These are phyloP conservation scores for Nannochloropsis salina DNA, from an alignment of 108 stramenopile genomes.

Conservation along the genomic window DNA sequence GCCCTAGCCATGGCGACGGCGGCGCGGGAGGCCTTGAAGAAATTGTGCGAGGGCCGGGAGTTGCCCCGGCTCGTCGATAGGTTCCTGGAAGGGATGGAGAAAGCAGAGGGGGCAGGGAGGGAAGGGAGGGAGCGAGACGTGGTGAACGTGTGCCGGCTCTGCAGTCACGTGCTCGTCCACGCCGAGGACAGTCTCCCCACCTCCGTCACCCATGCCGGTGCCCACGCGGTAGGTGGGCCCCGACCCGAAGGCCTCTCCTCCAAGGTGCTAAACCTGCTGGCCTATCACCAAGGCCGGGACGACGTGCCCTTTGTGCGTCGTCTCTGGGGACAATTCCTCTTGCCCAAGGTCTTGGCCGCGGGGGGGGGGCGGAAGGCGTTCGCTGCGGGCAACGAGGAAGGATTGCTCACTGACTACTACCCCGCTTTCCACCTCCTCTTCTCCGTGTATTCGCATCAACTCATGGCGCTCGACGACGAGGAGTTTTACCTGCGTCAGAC, in stretches of 20 bases:
- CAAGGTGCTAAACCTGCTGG: conserved; percentile 9
- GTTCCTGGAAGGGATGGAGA: background rate
- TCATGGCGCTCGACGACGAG: conserved; percentile 44
- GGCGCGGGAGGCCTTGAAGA: background rate
- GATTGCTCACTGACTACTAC: background rate
- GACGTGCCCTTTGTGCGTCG: background rate
- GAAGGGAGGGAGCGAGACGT: background rate
- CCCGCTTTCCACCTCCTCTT: background rate
- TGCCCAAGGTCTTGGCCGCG: background rate
- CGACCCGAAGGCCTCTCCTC: background rate
- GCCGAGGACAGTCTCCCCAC: background rate
- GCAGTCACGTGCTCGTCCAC: background rate
- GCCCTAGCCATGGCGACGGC: background rate
- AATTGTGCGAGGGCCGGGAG: conserved; percentile 2
- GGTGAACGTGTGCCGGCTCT: background rate
- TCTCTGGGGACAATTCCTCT: background rate
- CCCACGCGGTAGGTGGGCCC: too few species aligned
- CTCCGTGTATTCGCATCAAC: conserved; percentile 27
- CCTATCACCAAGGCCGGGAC: background rate
- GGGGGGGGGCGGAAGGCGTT: background rate
- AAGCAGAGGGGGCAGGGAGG: background rate
- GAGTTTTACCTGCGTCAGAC: conserved; percentile 42
- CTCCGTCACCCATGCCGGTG: background rate
- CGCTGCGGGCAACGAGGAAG: background rate
- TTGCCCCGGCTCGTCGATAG: background rate